Evolutionary conservation across 495 filamentous ascomycete species (phyloP).

Genomic region (Wilcoxina mikolae): DNA sequence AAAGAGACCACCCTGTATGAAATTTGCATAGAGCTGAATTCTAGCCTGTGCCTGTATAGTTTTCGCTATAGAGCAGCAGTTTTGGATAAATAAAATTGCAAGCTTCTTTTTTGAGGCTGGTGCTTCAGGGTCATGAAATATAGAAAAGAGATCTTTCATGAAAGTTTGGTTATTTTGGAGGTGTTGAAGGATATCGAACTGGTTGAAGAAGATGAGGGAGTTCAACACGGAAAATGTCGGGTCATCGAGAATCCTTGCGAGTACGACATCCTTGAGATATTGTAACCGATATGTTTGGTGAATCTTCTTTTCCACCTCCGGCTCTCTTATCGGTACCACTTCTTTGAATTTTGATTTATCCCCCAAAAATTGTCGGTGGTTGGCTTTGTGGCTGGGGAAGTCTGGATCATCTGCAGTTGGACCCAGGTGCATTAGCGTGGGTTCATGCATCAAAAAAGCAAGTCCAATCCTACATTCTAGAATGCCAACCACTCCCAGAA

Average conservation of each 20-base stretch:
- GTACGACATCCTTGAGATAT: conserved; percentile 95
- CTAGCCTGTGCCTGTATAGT: conserved; percentile 72
- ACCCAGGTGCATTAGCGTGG: conserved; percentile 13
- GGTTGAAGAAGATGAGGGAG: conserved; percentile 95
- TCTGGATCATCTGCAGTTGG: conserved; percentile 65
- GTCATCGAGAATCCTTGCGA: conserved; percentile 90
- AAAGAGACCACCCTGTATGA: conserved; percentile 75
- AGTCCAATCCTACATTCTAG: conserved; percentile 56
- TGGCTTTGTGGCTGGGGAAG: conserved; percentile 96
- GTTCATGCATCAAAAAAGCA: conserved; percentile 4
- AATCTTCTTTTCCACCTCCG: conserved; percentile 71
- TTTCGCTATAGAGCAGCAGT: conserved; percentile 89
- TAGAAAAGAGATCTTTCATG: conserved; percentile 74
- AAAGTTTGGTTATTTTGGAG: conserved; percentile 65
- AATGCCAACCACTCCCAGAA: conserved; percentile 87
- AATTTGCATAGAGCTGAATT: conserved; percentile 69
- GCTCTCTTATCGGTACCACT: conserved; percentile 80
- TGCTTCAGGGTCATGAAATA: conserved; percentile 56
- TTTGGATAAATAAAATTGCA: conserved; percentile 89
- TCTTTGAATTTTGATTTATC: conserved; percentile 87
- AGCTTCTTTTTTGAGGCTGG: conserved; percentile 64
- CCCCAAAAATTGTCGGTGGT: conserved; percentile 83
- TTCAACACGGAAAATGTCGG: conserved; percentile 96
- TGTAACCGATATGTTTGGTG: conserved; percentile 90
- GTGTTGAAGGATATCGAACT: conserved; percentile 92